Conservation (phyloP, 768 basidiomycete genomes). For the Pleurotus citrinopileatus region DNA sequence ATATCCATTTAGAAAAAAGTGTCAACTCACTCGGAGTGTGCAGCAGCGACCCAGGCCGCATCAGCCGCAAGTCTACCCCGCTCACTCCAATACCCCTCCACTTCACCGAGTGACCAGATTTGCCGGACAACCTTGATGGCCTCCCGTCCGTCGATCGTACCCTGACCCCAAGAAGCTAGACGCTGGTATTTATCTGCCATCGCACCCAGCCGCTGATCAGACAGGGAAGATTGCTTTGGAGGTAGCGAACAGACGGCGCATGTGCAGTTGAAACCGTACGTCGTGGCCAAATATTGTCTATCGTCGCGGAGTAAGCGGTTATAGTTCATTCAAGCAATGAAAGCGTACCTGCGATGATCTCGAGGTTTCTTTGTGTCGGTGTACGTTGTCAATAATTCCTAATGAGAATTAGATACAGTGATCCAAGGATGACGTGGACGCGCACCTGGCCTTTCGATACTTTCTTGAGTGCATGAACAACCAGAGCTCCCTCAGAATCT, state of each 20-base stretch:
- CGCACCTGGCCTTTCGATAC: conserved; percentile 50
- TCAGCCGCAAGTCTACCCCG: conserved; percentile 62
- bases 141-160: conserved; percentile 42
- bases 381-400: conserved; percentile 63
- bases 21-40: conserved; percentile 58
- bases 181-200: conserved; percentile 44
- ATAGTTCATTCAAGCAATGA: background rate
- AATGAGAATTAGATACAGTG: conserved; percentile 1
- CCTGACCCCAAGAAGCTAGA: conserved; percentile 48
- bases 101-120: conserved; percentile 58
- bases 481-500: conserved; percentile 41
- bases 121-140: conserved; percentile 44
- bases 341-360: conserved; percentile 46
- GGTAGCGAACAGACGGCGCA: conserved; percentile 60
- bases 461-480: conserved; percentile 57
- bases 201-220: conserved; percentile 45
- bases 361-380: conserved; percentile 54
- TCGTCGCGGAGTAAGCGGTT: conserved; percentile 1
- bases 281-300: conserved; percentile 46
- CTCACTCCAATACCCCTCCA: conserved; percentile 68
- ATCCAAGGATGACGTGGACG: conserved; percentile 1
- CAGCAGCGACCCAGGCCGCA: conserved; percentile 54
- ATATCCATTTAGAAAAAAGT: background rate
- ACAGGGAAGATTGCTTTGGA: conserved; percentile 40
- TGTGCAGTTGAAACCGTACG: conserved; percentile 58